Conservation (phyloP, 805 yeast species). For the Teunomyces panamensis region DNA sequence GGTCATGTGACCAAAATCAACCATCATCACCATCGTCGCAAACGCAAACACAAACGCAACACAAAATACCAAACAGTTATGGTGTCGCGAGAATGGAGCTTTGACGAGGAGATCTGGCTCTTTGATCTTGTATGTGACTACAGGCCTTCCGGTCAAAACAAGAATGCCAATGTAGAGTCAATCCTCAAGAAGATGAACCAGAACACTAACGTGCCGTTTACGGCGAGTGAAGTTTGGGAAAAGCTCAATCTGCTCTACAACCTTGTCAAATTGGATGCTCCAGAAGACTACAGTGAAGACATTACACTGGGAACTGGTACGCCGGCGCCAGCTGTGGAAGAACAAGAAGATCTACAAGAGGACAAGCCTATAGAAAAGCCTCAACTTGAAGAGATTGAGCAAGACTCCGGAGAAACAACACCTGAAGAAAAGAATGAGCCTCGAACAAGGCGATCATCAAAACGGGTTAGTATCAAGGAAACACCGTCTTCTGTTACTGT, state of each 20-base stretch:
- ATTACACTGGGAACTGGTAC: not conserved
- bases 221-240: slow-evolving; percentile 55
- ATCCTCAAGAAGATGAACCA: slow-evolving; percentile 40
- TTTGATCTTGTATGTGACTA: slow-evolving; percentile 59
- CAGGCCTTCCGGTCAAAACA: slow-evolving; percentile 64
- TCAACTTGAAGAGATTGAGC: slow-evolving; percentile 4
- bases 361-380: slow-evolving; percentile 1
- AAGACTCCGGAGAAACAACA: slow-evolving; percentile 2
- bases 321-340: not conserved
- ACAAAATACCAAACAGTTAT: not conserved
- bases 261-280: slow-evolving; percentile 52
- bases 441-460: slow-evolving; percentile 1
- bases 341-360: slow-evolving; percentile 2
- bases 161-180: slow-evolving; percentile 41
- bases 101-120: slow-evolving; percentile 60
- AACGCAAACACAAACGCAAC: not conserved
- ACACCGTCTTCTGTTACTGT: slow-evolving; percentile 39
- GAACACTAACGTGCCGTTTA: slow-evolving; percentile 23
- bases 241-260: slow-evolving; percentile 55
- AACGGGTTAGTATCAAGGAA: slow-evolving; percentile 4
- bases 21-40: not conserved
- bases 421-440: slow-evolving; percentile 2
- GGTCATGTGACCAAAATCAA: not conserved
- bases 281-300: slow-evolving; percentile 37
- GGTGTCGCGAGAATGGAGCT: slow-evolving; percentile 44